A percentile compares a stretch with the other conserved stretches of the same genome.
phyloP scores from a whole-genome alignment of 169 alveolate species.

The Plasmodium relictum region DNA sequence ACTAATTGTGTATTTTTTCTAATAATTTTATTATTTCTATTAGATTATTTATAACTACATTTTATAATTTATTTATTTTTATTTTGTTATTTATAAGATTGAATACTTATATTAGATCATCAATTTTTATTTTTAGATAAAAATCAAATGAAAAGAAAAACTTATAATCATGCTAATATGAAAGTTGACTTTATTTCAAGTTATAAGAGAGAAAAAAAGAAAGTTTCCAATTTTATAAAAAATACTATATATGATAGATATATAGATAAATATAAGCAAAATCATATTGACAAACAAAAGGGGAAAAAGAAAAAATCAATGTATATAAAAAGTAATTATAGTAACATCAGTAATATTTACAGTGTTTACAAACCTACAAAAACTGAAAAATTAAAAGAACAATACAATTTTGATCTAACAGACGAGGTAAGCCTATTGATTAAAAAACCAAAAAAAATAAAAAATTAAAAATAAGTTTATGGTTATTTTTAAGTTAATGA shows the following conservation, averaged over 20 bases:
- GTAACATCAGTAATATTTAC: conserved; percentile 75
- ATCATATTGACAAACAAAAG: conserved; percentile 37
- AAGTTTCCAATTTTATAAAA: conserved; percentile 41
- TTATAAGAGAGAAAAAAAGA: conserved; percentile 39
- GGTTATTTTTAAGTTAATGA: background rate
- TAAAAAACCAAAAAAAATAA: background rate
- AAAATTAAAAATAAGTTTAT: background rate
- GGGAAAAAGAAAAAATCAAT: conserved; percentile 68
- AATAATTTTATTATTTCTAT: background rate
- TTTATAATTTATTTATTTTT: background rate
- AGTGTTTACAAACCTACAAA: conserved; percentile 39
- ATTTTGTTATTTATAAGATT: background rate
- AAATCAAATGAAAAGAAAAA: conserved; percentile 32
- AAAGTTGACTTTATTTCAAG: conserved; percentile 34
- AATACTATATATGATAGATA: conserved; percentile 72
- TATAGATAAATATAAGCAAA: conserved; percentile 59
- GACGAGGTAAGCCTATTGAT: conserved; percentile 25
- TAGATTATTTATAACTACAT: background rate
- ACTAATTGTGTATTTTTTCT: too few species aligned
- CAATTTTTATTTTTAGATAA: conserved; percentile 11
- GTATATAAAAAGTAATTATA: conserved; percentile 59
- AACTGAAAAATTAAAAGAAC: conserved; percentile 23
- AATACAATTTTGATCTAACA: conserved; percentile 47
- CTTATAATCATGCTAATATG: conserved; percentile 25
- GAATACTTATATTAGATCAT: too few species aligned